Conservation (phyloP, 305 asterid species). For the Fraxinus albicans region DNA sequence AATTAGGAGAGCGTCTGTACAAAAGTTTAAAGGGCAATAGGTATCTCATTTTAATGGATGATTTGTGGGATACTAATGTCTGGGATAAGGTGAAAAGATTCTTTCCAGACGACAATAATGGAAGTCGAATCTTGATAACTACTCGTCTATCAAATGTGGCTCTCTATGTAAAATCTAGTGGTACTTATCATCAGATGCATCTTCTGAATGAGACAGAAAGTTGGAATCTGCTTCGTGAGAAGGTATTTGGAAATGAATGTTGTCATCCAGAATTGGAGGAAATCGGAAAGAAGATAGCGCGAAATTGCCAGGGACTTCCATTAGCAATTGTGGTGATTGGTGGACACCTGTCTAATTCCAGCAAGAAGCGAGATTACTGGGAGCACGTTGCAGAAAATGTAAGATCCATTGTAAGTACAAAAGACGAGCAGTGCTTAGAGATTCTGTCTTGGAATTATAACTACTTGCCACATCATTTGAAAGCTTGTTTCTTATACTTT, state of each 20-base stretch:
- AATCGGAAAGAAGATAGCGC: background rate
- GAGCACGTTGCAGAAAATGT: background rate
- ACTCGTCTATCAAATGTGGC: background rate
- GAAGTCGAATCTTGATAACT: background rate
- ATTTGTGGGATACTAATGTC: background rate
- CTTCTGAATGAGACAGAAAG: background rate
- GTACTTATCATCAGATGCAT: background rate
- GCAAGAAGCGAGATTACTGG: background rate
- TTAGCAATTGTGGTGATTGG: background rate
- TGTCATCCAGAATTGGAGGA: background rate
- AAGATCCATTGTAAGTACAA: background rate
- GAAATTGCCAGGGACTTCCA: background rate
- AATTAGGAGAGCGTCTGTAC: background rate
- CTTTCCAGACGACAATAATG: background rate
- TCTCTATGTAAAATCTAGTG: background rate
- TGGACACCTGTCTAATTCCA: background rate
- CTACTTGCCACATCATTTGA: background rate
- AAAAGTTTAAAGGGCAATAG: background rate
- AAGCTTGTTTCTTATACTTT: background rate
- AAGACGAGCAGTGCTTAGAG: background rate
- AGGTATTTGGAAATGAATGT: background rate
- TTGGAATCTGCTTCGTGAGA: conserved; percentile 2
- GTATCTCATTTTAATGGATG: background rate
- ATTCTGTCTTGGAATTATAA: background rate
- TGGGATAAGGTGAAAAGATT: background rate